Base-by-base conservation (phyloP, 805 yeast genomes). In the Wickerhamomyces subpelliculosus region DNA sequence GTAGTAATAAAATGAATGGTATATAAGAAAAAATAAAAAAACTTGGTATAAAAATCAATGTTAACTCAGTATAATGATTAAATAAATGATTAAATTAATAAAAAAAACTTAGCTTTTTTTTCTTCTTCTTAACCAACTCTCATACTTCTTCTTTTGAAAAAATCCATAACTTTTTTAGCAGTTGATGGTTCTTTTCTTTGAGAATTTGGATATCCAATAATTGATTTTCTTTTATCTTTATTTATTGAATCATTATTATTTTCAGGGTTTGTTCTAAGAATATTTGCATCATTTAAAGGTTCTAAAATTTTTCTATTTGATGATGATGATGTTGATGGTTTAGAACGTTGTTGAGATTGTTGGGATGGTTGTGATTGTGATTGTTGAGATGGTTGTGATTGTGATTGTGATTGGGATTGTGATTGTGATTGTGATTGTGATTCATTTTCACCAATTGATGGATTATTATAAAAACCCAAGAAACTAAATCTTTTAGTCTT, bases 151-250 rank as follows among this genome's bases (percentile, higher is more conserved):
- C 89, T 72, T 55, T 80, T 80, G 65, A 82, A 81, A 56, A 82
- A 82, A 57, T 81, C 89, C 72, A 82, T 75, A 9, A 82, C 88
- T 50, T 77, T 78, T 54, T 79, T 76, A 5, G 93, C 87, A 2
- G 93, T 81, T 34, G 88, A 79, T 17, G 78, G 76, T 47, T 79
- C 85, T 47, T 72, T 76, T 38, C 50, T 55, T 37, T 48, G 55
- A 32, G 47, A 51, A 36, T 53, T 52, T 21, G 56, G 48, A 31
- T 54, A 53, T 2, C 43, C 48, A 17, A 47, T 42, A 0, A 37
- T 34, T 4, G 51, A 39, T 22, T 46, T 48, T 36, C 40, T 35
- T 17, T 48, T 44, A n/a, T 28, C 24, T 21, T 18, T 32, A 18
- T 30, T 25, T 17, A n/a, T n/a, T n/a, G n/a, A n/a, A n/a, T n/a